Evolutionary conservation across 192 early-diverging fungal species (phyloP), one percentile per base, ranked within the genome.

Genomic region (Chytriomyces sp.): DNA sequence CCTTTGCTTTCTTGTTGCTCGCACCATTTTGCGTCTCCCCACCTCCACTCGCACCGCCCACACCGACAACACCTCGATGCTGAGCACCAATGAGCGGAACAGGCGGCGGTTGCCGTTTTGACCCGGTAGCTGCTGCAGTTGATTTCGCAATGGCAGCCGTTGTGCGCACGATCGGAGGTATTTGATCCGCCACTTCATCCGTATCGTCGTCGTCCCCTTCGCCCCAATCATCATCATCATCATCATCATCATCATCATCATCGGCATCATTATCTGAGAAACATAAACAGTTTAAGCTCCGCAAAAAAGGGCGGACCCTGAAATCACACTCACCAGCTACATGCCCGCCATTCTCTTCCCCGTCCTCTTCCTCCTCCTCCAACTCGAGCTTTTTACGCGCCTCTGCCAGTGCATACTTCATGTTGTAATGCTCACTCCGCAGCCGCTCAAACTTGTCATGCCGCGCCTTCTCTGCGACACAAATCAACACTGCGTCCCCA

Each of bases 371-470:
- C 33, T 84, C 74, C 6, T 73, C 74, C 6, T 67, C 72, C 39
- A 78, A 76, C 25, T 40, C 52, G 3, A 74, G 30, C 37, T 55
- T 66, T 37, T 37, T 19, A 5, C 64, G 62, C 41, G 73, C 73
- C 39, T 54, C 84, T 74, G 34, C 89, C 49, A 93, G 73, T 31
- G 89, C 91, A 7, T 85, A 81, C 64, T 87, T 88, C 93, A 94
- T 94, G 70, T 96, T 91, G 80, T 99, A 99, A 74, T 99, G 97
- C 56, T 90, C 76, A 6, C 91, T 78, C 59, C 97, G 85, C 76
- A 92, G 76, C 63, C 83, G 81, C 44, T 83, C 85, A 78, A 99
- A 99, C 76, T 85, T 81, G 55, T 86, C 82, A 34, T 76, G 81
- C 54, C 72, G 64, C 44, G 66, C 78, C 39, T 40, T 14, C 52